These are phyloP conservation scores for Penicillium bovifimosum DNA, from an alignment of 495 filamentous ascomycete species.

Conservation along the genomic window DNA sequence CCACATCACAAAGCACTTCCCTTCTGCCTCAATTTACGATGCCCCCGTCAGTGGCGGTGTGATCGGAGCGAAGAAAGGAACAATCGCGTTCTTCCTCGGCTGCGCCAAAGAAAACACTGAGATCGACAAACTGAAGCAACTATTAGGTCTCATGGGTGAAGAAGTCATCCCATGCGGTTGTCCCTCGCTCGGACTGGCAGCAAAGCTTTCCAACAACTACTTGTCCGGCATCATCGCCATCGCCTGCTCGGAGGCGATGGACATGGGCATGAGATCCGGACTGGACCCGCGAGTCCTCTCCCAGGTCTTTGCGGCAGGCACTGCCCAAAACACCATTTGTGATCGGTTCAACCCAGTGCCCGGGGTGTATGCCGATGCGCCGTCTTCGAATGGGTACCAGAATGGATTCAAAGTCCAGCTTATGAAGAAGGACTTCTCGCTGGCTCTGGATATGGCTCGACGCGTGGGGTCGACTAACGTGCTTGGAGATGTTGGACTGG, in stretches of 20 bases:
- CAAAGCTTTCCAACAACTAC: constrained; percentile 54
- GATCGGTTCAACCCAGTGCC: constrained; percentile 50
- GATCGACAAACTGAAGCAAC: constrained; percentile 22
- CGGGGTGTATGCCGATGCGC: constrained; percentile 43
- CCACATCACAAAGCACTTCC: constrained; percentile 16
- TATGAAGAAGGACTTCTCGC: constrained; percentile 49
- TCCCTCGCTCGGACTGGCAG: constrained; percentile 45
- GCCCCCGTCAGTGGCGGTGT: constrained; percentile 43
- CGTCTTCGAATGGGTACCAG: constrained; percentile 42
- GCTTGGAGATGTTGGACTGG: constrained; percentile 36
- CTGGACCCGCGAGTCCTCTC: constrained; percentile 45
- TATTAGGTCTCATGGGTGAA: constrained; percentile 43
- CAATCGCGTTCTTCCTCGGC: constrained; percentile 46
- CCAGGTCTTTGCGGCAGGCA: constrained; percentile 43
- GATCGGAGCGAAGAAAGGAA: constrained; percentile 43
- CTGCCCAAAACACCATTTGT: constrained; percentile 45
- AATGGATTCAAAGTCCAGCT: constrained; percentile 49
- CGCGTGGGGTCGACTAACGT: constrained; percentile 38
- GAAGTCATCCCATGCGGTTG: constrained; percentile 46
- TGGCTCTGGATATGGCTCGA: constrained; percentile 45
- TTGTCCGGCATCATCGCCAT: constrained; percentile 49
- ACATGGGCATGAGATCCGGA: constrained; percentile 49
- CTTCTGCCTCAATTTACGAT: constrained; percentile 34
- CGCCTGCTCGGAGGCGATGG: constrained; percentile 47
- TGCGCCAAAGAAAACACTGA: constrained; percentile 25